A percentile compares a stretch with the other conserved stretches of the same genome.
phyloP scores from a whole-genome alignment of 2,329 filamentous ascomycete genomes.

The Talaromyces sp. region DNA sequence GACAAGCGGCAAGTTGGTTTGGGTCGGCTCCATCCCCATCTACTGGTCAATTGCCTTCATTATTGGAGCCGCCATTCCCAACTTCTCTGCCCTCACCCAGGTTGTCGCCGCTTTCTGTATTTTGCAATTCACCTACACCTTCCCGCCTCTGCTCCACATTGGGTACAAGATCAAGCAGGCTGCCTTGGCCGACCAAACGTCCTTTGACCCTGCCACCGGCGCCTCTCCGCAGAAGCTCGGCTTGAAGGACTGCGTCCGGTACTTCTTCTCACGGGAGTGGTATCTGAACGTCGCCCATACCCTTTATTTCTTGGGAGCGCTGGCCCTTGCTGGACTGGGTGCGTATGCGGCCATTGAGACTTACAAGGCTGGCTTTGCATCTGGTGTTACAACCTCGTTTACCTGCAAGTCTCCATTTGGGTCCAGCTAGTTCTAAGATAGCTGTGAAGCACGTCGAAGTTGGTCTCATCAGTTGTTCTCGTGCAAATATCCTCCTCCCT shows the following conservation, averaged over 20 bases:
- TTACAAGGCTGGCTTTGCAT: neutral
- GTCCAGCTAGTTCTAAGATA: neutral
- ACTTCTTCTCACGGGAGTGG: neutral
- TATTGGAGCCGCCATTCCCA: slow-evolving; percentile 39
- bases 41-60: slow-evolving; percentile 43
- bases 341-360: neutral
- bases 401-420: neutral
- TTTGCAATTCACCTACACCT: slow-evolving; percentile 44
- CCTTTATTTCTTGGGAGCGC: neutral
- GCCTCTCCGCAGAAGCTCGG: neutral
- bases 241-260: neutral
- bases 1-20: slow-evolving; percentile 34
- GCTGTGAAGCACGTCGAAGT: neutral
- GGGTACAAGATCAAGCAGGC: slow-evolving; percentile 20
- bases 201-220: slow-evolving; percentile 18
- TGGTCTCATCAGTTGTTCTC: neutral
- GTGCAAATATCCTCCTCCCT: neutral
- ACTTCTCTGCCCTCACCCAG: slow-evolving; percentile 31
- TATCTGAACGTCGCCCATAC: neutral
- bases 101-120: slow-evolving; percentile 41
- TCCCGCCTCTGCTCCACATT: slow-evolving; percentile 34
- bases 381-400: neutral
- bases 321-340: neutral
- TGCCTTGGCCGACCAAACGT: slow-evolving; percentile 19
- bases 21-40: slow-evolving; percentile 30